These are phyloP conservation scores for Boletus vinaceobasis DNA, from an alignment of 768 basidiomycete species.

Conservation along the genomic window DNA sequence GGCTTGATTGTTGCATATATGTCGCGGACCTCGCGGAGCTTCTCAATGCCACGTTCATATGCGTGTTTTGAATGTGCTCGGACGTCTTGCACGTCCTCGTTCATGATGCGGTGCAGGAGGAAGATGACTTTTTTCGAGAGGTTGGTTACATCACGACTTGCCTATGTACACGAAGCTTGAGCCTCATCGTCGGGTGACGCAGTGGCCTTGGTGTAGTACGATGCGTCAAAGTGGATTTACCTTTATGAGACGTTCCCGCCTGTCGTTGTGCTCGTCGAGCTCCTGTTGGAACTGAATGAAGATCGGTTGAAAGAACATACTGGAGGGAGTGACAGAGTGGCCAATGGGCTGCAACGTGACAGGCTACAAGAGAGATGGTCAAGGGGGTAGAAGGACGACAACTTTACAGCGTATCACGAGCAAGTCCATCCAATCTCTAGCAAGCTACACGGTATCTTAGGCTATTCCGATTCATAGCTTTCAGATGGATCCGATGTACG, in stretches of 20 bases:
- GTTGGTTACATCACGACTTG: conserved; percentile 84
- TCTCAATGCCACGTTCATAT: conserved; percentile 49
- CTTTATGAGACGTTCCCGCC: conserved; percentile 90
- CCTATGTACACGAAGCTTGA: conserved; percentile 37
- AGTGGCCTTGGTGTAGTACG: conserved; percentile 2
- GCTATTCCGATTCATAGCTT: conserved; percentile 11
- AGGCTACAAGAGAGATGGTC: conserved; percentile 27
- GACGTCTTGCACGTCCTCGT: conserved; percentile 35
- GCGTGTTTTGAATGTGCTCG: conserved; percentile 40
- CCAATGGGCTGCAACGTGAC: too few species aligned
- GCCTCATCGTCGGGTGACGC: neutral
- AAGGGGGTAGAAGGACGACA: conserved; percentile 66
- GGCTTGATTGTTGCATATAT: conserved; percentile 60
- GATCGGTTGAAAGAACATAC: conserved; percentile 15
- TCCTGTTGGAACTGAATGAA: conserved; percentile 68
- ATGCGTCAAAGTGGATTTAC: conserved; percentile 33
- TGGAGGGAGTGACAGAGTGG: neutral
- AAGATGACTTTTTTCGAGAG: conserved; percentile 94
- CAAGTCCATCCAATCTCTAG: conserved; percentile 37
- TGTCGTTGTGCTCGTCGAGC: conserved; percentile 82
- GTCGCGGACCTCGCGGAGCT: conserved; percentile 61
- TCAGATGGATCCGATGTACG: too few species aligned
- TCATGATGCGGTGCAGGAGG: conserved; percentile 74
- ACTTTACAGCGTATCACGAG: neutral
- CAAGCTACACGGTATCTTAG: conserved; percentile 66